Evolutionary conservation across 192 early-diverging fungal genomes (phyloP).

Genomic region (Podochytrium sp.): DNA sequence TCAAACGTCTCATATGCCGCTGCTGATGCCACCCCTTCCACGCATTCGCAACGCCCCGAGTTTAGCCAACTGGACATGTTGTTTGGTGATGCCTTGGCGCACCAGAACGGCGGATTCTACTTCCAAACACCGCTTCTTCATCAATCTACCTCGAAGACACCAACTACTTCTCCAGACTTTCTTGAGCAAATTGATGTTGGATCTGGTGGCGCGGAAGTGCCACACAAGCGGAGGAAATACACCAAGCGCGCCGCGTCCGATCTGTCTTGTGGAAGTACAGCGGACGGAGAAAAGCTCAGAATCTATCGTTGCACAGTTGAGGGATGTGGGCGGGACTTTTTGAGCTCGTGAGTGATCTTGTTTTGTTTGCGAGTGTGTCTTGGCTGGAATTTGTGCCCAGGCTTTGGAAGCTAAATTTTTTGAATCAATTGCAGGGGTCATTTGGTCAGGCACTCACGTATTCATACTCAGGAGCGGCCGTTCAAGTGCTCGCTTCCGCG

Average conservation of each 20-base stretch:
- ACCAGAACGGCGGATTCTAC: no score
- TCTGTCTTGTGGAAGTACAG: neutral
- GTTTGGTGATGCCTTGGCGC: no score
- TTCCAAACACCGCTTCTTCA: no score
- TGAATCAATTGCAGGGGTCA: conserved; percentile 25
- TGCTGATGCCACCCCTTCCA: no score
- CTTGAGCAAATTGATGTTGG: neutral
- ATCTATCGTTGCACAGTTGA: neutral
- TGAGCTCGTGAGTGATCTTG: conserved; percentile 10
- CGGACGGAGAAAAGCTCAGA: neutral
- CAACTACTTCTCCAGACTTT: conserved; percentile 5
- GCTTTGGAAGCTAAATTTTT: no score
- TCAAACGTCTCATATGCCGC: no score
- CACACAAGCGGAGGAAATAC: neutral
- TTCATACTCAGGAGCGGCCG: conserved; percentile 25
- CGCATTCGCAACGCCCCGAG: no score
- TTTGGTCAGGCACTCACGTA: conserved; percentile 6
- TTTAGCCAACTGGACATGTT: no score
- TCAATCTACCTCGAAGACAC: no score
- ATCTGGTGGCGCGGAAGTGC: no score
- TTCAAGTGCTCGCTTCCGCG: conserved; percentile 12
- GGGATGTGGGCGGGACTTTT: conserved; percentile 2
- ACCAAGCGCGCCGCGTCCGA: neutral
- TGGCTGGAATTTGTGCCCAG: neutral
- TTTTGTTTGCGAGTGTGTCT: neutral